Evolutionary conservation across 2,329 filamentous ascomycete species (phyloP).

Genomic region (Calonectria pteridis): DNA sequence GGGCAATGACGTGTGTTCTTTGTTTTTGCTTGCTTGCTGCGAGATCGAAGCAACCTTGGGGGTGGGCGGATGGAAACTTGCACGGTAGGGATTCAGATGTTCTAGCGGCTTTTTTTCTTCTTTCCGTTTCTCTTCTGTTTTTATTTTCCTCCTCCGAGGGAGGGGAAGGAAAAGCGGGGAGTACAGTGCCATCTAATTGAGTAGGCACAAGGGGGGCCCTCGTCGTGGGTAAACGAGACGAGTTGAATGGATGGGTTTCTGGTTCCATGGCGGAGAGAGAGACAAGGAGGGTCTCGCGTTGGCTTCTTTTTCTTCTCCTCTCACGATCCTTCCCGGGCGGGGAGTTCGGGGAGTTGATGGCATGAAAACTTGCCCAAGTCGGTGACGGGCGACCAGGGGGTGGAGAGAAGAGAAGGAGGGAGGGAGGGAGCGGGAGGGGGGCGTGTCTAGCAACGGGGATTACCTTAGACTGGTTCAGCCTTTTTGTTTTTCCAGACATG

Average conservation of each 20-base stretch:
- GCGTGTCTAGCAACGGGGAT: background rate
- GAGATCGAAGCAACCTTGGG: constrained; percentile 26
- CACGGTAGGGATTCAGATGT: constrained; percentile 17
- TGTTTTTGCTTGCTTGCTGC: background rate
- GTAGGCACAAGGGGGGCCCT: background rate
- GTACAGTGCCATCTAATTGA: background rate
- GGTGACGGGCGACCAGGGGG: background rate
- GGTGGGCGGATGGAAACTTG: constrained; percentile 32
- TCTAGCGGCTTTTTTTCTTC: constrained; percentile 23
- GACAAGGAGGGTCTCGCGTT: background rate
- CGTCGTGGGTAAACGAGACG: background rate
- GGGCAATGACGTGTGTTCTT: constrained; percentile 33
- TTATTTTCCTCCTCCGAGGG: background rate
- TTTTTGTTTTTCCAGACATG: background rate
- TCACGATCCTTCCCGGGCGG: constrained; percentile 2
- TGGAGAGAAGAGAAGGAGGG: background rate
- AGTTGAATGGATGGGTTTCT: background rate
- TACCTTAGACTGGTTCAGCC: constrained; percentile 3
- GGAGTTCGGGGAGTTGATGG: constrained; percentile 25
- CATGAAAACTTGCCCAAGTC: background rate
- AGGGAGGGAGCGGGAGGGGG: background rate
- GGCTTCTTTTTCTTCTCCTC: background rate
- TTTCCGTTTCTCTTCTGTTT: no score
- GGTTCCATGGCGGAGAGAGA: background rate
- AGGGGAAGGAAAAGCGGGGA: background rate